A percentile compares a stretch with the other conserved stretches of the same genome.
Evolutionary conservation across 2,329 filamentous ascomycete genomes (phyloP).

Genomic region (Colletotrichum somersetense): DNA sequence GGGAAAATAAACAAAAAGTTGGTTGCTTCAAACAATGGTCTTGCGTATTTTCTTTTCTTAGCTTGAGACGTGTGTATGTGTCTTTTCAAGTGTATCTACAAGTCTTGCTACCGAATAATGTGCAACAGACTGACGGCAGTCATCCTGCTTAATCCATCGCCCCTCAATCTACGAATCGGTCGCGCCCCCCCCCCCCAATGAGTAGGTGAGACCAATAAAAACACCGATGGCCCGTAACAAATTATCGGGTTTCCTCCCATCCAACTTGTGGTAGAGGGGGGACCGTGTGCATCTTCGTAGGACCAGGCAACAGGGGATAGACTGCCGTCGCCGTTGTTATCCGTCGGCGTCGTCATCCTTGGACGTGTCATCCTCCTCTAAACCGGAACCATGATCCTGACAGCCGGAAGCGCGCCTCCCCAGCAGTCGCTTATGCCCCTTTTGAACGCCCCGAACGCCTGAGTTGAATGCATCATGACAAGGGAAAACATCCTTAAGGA

Average conservation of each 20-base stretch:
- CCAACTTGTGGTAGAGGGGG: neutral
- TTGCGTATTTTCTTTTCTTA: slow-evolving; percentile 12
- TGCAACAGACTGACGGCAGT: slow-evolving; percentile 64
- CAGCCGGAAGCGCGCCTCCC: slow-evolving; percentile 48
- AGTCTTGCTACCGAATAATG: slow-evolving; percentile 49
- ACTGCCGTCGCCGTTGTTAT: slow-evolving; percentile 69
- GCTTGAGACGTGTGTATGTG: slow-evolving; percentile 10
- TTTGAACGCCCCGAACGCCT: slow-evolving; percentile 68
- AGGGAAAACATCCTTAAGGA: slow-evolving; percentile 50
- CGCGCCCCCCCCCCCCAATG: slow-evolving; percentile 15
- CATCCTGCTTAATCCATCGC: slow-evolving; percentile 73
- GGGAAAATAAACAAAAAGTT: slow-evolving; percentile 2
- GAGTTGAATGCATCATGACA: slow-evolving; percentile 55
- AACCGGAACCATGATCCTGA: slow-evolving; percentile 50
- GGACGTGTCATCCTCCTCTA: slow-evolving; percentile 63
- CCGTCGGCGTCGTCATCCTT: slow-evolving; percentile 73
- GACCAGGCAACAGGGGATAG: slow-evolving; percentile 77
- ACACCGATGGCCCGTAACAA: slow-evolving; percentile 16
- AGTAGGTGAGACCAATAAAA: slow-evolving; percentile 17
- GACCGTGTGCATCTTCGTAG: slow-evolving; percentile 54
- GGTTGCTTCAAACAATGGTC: slow-evolving; percentile 19
- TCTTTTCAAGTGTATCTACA: slow-evolving; percentile 42
- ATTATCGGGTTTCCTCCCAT: slow-evolving; percentile 5
- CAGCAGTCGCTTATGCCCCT: slow-evolving; percentile 50
- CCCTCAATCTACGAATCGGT: slow-evolving; percentile 64